A percentile compares a stretch with the other conserved stretches of the same genome.
phyloP scores from a whole-genome alignment of 148 eudicot genomes.

The Arbutus unedo region DNA sequence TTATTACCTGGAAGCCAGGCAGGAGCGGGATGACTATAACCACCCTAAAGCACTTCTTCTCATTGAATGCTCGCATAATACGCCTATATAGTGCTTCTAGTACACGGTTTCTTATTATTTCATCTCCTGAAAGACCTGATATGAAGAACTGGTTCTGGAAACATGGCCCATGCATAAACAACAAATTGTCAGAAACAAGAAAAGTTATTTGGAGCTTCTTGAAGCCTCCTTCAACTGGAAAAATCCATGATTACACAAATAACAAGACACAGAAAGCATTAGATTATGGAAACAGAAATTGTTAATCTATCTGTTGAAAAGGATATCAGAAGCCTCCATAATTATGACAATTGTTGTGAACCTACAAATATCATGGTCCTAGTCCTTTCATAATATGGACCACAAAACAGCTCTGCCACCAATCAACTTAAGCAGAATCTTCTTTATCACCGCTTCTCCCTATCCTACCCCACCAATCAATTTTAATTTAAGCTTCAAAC shows the following conservation, averaged over 20 bases:
- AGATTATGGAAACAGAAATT: neutral
- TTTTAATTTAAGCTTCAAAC: neutral
- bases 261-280: neutral
- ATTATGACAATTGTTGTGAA: neutral
- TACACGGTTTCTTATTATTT: slow-evolving; percentile 76
- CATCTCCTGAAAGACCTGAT: slow-evolving; percentile 96
- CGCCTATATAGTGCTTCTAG: slow-evolving; percentile 80
- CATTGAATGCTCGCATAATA: slow-evolving; percentile 78
- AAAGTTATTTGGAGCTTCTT: slow-evolving; percentile 6
- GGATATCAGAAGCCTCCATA: neutral
- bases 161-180: slow-evolving; percentile 24
- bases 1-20: slow-evolving; percentile 95
- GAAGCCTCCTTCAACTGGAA: slow-evolving; percentile 9
- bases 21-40: slow-evolving; percentile 89
- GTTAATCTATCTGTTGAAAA: neutral
- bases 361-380: neutral
- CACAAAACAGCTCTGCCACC: slow-evolving; percentile 1
- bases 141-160: slow-evolving; percentile 97
- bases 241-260: neutral
- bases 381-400: neutral
- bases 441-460: neutral
- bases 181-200: slow-evolving; percentile 27
- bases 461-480: slow-evolving; percentile 8
- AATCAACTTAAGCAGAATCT: neutral
- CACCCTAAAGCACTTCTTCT: slow-evolving; percentile 84